Evolutionary conservation across 176 grass and related monocot genomes (phyloP).

Genomic region (Sorghum bicolor): DNA sequence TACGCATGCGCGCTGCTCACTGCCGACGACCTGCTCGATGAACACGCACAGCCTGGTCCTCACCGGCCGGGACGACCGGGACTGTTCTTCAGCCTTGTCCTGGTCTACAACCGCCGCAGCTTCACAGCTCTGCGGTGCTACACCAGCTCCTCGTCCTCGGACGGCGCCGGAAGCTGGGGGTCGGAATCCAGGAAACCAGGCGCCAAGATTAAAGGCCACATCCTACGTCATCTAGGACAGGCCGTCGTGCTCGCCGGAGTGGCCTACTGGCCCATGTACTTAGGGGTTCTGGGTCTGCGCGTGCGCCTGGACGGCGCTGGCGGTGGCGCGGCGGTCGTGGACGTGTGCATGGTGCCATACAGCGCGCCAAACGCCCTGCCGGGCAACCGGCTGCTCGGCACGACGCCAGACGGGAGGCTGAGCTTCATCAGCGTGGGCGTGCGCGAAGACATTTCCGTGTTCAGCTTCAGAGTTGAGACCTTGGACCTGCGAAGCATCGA

Average conservation of each 20-base stretch:
- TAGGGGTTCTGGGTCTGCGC: not conserved
- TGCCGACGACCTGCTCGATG: not conserved
- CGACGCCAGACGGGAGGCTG: not conserved
- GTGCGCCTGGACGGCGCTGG: not conserved
- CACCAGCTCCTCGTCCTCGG: not conserved
- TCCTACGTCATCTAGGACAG: not conserved
- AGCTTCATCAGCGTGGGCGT: not conserved
- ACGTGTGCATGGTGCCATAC: not conserved
- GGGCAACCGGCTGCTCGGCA: not conserved
- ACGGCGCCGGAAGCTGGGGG: not conserved
- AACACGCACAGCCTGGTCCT: not conserved
- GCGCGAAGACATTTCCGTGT: accelerated
- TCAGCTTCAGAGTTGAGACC: not conserved
- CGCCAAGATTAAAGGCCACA: not conserved
- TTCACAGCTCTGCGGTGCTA: constrained; percentile 8
- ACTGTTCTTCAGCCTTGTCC: not conserved
- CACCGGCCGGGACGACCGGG: not conserved
- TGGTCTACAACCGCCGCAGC: constrained; percentile 13
- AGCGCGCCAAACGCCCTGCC: accelerated
- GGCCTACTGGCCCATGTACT: constrained; percentile 5
- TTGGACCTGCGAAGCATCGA: not conserved
- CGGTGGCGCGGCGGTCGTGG: not conserved
- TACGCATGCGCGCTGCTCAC: constrained; percentile 27
- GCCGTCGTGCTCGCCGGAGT: not conserved
- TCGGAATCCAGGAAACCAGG: not conserved